These are phyloP conservation scores for Mesembryanthemum crystallinum DNA, from an alignment of 148 eudicot species.

Conservation along the genomic window DNA sequence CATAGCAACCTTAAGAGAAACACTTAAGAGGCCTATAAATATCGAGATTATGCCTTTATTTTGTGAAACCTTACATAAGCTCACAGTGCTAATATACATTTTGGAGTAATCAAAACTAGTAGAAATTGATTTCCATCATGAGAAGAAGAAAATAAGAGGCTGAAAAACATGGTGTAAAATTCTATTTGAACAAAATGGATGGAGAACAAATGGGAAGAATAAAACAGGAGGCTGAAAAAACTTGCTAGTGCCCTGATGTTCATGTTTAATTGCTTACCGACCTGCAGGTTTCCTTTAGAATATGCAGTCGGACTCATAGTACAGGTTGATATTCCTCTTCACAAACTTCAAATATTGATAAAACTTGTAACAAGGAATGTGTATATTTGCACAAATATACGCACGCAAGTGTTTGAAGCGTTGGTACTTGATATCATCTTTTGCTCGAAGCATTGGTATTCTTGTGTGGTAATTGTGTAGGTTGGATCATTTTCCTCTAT, in stretches of 20 bases:
- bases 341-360: background rate
- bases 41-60: too few relatives aligned
- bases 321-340: background rate
- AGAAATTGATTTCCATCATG: background rate
- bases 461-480: background rate
- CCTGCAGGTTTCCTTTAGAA: background rate
- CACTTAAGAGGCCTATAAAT: background rate
- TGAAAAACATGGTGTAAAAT: too few relatives aligned
- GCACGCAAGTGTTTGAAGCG: background rate
- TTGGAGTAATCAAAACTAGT: background rate
- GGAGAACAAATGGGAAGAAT: background rate
- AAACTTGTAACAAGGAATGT: background rate
- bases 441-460: background rate
- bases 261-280: background rate
- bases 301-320: background rate
- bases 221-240: background rate
- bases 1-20: too few relatives aligned
- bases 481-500: constrained; percentile 58
- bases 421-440: background rate
- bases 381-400: background rate
- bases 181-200: background rate
- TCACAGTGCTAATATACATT: background rate
- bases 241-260: background rate
- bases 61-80: too few relatives aligned
- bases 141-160: too few relatives aligned